Conservation (phyloP, 129 eudicot species). For the Lactuca saligna region DNA sequence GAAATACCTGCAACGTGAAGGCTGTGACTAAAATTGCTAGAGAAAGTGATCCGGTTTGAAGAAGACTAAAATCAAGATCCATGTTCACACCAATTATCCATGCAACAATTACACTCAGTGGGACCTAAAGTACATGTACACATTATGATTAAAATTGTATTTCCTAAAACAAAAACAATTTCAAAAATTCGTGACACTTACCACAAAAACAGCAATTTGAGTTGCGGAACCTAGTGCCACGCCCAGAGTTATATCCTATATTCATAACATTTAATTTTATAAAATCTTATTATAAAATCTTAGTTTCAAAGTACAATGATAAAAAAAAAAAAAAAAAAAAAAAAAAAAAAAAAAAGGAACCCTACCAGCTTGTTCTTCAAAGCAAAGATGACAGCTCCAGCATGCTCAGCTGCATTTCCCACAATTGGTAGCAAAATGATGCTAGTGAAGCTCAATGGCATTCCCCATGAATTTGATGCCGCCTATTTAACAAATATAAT, state of each 20-base stretch:
- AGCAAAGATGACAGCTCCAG: slow-evolving; percentile 88
- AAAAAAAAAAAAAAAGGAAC: background rate
- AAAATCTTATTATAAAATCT: background rate
- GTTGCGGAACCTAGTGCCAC: slow-evolving; percentile 97
- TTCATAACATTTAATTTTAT: slow-evolving; percentile 7
- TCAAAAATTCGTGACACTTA: slow-evolving; percentile 22
- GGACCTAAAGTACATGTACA: slow-evolving; percentile 43
- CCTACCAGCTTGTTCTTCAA: slow-evolving; percentile 80
- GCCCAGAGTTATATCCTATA: slow-evolving; percentile 85
- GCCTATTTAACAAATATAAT: slow-evolving; percentile 35
- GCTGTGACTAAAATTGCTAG: slow-evolving; percentile 68
- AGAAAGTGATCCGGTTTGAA: slow-evolving; percentile 65
- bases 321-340: background rate
- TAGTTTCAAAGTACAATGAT: no score
- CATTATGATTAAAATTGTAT: background rate
- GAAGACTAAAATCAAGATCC: slow-evolving; percentile 69
- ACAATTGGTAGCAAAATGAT: slow-evolving; percentile 78
- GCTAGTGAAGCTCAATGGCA: slow-evolving; percentile 81
- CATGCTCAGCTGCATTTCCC: slow-evolving; percentile 97
- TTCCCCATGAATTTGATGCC: slow-evolving; percentile 83
- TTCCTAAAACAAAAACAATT: background rate
- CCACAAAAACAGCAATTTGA: slow-evolving; percentile 93
- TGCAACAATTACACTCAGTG: slow-evolving; percentile 52
- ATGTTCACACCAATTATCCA: slow-evolving; percentile 66
- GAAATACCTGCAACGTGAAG: slow-evolving; percentile 67